These are phyloP conservation scores for Discostella pseudostelligera DNA, from an alignment of 108 stramenopile genomes.

Conservation along the genomic window DNA sequence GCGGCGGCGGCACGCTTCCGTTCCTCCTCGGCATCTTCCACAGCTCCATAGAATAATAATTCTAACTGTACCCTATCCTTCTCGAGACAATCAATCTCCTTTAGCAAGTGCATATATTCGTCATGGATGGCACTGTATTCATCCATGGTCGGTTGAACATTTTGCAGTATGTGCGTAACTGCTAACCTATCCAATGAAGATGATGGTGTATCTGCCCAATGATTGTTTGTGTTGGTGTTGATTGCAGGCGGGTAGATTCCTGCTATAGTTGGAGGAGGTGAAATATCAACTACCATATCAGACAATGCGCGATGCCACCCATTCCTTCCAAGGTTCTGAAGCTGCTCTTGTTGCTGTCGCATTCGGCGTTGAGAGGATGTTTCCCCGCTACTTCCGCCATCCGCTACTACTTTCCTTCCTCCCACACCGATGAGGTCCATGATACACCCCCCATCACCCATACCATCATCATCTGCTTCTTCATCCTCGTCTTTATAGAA, in stretches of 20 bases:
- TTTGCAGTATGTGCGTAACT: constrained; percentile 12
- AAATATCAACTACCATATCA: not conserved
- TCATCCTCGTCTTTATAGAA: constrained; percentile 1
- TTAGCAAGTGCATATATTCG: constrained; percentile 14
- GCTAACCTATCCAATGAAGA: constrained; percentile 15
- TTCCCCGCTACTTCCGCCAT: not conserved
- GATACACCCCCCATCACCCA: not conserved
- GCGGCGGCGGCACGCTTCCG: not conserved
- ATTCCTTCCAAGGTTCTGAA: constrained; percentile 18
- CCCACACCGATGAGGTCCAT: constrained; percentile 3
- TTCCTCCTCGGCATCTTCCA: not conserved
- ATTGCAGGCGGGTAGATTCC: not conserved
- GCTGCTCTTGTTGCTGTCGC: not conserved
- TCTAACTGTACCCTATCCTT: constrained; percentile 32
- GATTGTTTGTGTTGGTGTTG: constrained; percentile 1
- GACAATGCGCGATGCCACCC: constrained; percentile 35
- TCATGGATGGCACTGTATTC: constrained; percentile 32
- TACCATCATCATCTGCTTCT: not conserved
- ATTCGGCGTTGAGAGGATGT: not conserved
- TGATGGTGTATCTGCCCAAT: constrained; percentile 10
- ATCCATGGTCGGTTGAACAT: constrained; percentile 2
- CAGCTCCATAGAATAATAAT: constrained; percentile 8
- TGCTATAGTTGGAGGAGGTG: not conserved
- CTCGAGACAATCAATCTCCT: constrained; percentile 26
- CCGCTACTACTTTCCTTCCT: not conserved